Percentiles rank a stretch among this genome's conserved stretches.
Conservation (phyloP, 768 basidiomycete genomes). For the Mycena epipterygia region DNA sequence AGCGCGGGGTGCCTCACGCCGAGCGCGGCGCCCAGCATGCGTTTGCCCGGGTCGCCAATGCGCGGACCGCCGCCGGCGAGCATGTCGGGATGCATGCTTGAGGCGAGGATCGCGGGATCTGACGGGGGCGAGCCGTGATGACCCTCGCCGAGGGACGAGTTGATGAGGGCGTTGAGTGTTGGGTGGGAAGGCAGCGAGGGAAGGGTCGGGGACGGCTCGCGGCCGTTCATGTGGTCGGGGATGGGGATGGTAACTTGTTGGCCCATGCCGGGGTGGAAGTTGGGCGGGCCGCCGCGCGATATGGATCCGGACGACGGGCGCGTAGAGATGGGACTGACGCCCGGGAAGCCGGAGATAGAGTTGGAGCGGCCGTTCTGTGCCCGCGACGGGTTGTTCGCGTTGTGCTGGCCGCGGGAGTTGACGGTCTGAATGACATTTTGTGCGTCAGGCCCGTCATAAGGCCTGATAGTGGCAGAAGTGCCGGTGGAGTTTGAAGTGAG, state of each 20-base stretch:
- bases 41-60: conserved; percentile 90
- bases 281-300: conserved; percentile 49
- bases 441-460: conserved; percentile 96
- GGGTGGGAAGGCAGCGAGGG: conserved; percentile 87
- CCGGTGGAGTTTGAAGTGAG: conserved; percentile 70
- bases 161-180: conserved; percentile 88
- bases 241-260: conserved; percentile 54
- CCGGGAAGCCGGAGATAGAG: conserved; percentile 75
- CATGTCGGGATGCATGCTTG: conserved; percentile 62
- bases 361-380: conserved; percentile 79
- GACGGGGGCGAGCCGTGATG: conserved; percentile 55
- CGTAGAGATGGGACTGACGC: conserved; percentile 54
- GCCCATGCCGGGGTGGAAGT: conserved; percentile 52
- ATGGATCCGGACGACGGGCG: conserved; percentile 48
- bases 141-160: conserved; percentile 73
- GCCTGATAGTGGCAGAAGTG: conserved; percentile 75
- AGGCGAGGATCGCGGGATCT: conserved; percentile 79
- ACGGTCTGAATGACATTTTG: conserved; percentile 87
- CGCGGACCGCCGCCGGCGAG: conserved; percentile 70
- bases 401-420: conserved; percentile 78
- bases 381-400: conserved; percentile 74
- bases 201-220: conserved; percentile 87
- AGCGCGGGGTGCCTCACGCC: conserved; percentile 87
- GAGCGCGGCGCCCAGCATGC: conserved; percentile 90
- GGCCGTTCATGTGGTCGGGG: conserved; percentile 65